These are phyloP conservation scores for Symmetrospora coprosmae DNA, from an alignment of 768 basidiomycete species.

Conservation along the genomic window DNA sequence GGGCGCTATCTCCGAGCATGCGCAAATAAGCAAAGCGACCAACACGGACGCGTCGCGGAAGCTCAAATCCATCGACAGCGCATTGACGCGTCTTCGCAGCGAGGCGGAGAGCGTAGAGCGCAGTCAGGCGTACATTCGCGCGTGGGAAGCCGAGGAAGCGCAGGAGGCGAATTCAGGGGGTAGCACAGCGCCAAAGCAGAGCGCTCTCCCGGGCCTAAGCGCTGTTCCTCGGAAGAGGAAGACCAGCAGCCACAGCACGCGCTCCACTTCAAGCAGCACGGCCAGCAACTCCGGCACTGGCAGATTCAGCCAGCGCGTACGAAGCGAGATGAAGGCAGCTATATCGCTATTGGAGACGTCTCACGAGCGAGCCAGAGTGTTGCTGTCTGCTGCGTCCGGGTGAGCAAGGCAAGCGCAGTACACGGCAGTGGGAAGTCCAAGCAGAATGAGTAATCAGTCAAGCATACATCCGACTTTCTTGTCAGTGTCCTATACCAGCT, in stretches of 20 bases:
- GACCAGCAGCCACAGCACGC: not conserved
- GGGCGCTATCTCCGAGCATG: not conserved
- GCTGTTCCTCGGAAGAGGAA: not conserved
- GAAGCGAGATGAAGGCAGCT: not conserved
- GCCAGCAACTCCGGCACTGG: no score
- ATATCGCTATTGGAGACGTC: not conserved
- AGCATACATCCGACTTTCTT: not conserved
- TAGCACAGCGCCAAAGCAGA: not conserved
- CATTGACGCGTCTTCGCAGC: not conserved
- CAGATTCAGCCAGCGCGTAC: not conserved
- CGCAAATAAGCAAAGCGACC: conserved; percentile 2
- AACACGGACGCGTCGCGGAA: not conserved
- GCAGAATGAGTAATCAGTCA: not conserved
- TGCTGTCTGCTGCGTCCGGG: not conserved
- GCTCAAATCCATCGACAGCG: not conserved
- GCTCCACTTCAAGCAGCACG: not conserved
- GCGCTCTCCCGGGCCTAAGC: not conserved
- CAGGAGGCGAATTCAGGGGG: not conserved
- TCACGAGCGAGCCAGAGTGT: not conserved
- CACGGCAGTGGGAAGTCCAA: not conserved
- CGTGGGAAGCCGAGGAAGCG: not conserved
- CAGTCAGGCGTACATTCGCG: not conserved
- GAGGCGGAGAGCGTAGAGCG: not conserved
- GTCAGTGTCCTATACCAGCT: not conserved
- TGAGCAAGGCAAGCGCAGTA: not conserved